Conservation (phyloP, 1,139 yeast species). For the Saccharomyces hybrid region DNA sequence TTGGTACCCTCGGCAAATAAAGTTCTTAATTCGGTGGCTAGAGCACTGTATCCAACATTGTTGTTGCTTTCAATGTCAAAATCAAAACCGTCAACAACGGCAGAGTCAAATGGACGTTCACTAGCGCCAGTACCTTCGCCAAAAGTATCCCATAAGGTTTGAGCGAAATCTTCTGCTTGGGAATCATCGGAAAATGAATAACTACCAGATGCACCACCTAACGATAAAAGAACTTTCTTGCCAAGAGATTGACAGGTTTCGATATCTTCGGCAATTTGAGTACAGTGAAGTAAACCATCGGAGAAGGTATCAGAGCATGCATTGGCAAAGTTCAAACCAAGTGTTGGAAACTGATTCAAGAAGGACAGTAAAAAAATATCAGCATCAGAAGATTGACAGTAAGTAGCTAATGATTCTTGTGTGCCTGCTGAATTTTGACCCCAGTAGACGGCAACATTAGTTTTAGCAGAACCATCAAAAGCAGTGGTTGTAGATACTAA, state of each 20-base stretch:
- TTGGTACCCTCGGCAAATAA: constrained; percentile 51
- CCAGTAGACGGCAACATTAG: constrained; percentile 79
- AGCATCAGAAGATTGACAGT: constrained; percentile 61
- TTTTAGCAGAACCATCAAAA: constrained; percentile 30
- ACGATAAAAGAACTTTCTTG: constrained; percentile 65
- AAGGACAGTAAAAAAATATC: constrained; percentile 73
- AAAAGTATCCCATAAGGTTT: constrained; percentile 73
- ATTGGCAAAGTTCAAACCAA: constrained; percentile 59
- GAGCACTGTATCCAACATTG: constrained; percentile 51
- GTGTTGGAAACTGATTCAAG: constrained; percentile 52
- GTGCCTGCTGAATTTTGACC: constrained; percentile 81
- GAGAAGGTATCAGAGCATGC: constrained; percentile 51
- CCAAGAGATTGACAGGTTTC: constrained; percentile 75
- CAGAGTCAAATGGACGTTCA: constrained; percentile 68
- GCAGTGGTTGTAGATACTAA: constrained; percentile 2
- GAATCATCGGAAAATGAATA: constrained; percentile 64
- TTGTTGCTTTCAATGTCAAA: constrained; percentile 57
- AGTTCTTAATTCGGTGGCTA: constrained; percentile 53
- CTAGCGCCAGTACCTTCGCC: constrained; percentile 56
- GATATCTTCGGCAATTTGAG: constrained; percentile 65
- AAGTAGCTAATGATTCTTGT: constrained; percentile 55
- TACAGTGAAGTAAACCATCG: constrained; percentile 53
- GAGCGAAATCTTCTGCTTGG: constrained; percentile 63
- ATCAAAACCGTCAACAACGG: constrained; percentile 67
- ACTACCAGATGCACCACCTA: constrained; percentile 81